Evolutionary conservation across 1,284 basidiomycete species (phyloP), one percentile per base, ranked within the genome.

Genomic region (Leccinum angustisporum): DNA sequence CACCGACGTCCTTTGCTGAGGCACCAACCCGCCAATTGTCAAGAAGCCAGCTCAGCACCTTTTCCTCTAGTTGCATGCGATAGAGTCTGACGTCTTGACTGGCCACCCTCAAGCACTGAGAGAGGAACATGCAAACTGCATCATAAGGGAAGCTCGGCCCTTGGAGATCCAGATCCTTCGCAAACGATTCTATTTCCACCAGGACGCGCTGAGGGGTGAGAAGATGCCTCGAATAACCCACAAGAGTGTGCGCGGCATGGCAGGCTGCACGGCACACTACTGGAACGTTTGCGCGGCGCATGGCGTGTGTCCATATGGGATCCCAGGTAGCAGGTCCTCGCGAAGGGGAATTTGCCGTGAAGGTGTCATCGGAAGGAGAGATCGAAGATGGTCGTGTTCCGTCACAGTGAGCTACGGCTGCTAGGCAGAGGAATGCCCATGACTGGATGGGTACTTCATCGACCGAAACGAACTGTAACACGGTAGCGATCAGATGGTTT

Each of bases 101-200:
- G 0, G 92, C 86, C 16, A 90, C 76, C 25, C 78, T 80, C 34
- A 97, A 78, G 61, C 86, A 88, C 25, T 83, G 78, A 14, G 83
- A 77, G 52, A 98, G 79, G 71, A 98, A 91, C 55, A 81, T 78
- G 77, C 94, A 96, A 27, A 95, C 91, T 1, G 95, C 86, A 69
- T 98, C 96, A 67, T 84, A 90, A 0, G 94, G 91, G 66, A 85
- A 87, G 2, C 86, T 78, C 1, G 95, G 95, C 0, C 94, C 94
- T 75, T 97, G 94, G 14, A 96, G 83, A 67, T 94, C 89, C 60
- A 98, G 78, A 66, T 94, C 91, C 65, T 87, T 88, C 1, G 88
- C 81, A 54, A 97, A 77, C 0, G 80, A 78, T 70, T 94, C 91
- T 54, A 97, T 84, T 70, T 94, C 92, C 1, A 78, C 71, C 11